Base-by-base conservation (phyloP, 192 early-diverging fungal genomes). In the Coemansia sp. region DNA sequence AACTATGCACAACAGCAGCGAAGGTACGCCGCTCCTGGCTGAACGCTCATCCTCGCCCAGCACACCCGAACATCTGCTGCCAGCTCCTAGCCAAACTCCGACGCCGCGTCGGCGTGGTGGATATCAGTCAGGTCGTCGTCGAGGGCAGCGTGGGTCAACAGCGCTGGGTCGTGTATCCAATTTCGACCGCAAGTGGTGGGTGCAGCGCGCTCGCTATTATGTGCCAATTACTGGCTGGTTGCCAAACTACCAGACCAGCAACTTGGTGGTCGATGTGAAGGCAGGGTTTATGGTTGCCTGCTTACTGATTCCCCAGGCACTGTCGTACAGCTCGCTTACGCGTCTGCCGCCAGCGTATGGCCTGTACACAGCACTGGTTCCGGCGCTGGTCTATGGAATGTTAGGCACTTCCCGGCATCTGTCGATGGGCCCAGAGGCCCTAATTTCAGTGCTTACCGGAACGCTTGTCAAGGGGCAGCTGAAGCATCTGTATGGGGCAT, bases 391-490 rank as follows among this genome's bases (percentile, higher is more conserved):
- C 21, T 99, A 99, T 69, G 83, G 88, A 9, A 75, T 97, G 61
- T 86, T 99, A 58, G 97, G 97, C 12, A 99, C 93, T 19, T 97
- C 94, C 19, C 79, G 93, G 24, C 94, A 98, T 78, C 80, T 99
- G 60, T 92, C 93, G 5, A 88, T 98, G 70, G 97, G 96, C 2
- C 96, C 97, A 9, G 95, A 97, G 72, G 94, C 96, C 2, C 82
- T 95, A 0, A 85, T 97, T 2, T 92, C 96, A 3, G 93, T 97
- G 59, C 81, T 99, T 17, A 83, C 85, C 0, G 91, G 93, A 70
- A 68, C 88, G 17, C 76, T 85, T 9, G 81, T 90, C 38, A 60
- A 66, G n/a, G 84, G 90, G 43, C 85, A 89, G 67, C 83, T 86
- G 43, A 84, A 86, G 56, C 69, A 72, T 54, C 39, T 76, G 70